These are phyloP conservation scores for Coemansia aciculifera DNA, from an alignment of 192 early-diverging fungal species.

Conservation along the genomic window DNA sequence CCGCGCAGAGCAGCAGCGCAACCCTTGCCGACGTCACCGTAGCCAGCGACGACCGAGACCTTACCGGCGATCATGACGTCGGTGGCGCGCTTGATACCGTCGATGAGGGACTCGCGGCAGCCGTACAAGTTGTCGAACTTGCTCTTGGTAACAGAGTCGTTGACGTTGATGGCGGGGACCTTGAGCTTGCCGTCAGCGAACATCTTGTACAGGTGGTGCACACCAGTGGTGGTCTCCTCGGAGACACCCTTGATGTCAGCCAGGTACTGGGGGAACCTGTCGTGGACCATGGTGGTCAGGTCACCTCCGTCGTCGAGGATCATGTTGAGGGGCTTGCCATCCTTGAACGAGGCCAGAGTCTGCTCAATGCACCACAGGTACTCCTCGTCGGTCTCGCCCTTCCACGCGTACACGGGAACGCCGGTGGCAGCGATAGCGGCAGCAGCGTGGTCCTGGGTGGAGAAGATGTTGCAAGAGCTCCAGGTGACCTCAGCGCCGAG, in stretches of 20 bases:
- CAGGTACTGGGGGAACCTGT: constrained; percentile 90
- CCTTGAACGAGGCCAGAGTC: constrained; percentile 88
- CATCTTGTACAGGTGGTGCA: constrained; percentile 99
- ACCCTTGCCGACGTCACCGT: constrained; percentile 99
- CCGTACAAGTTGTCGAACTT: constrained; percentile 99
- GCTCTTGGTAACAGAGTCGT: constrained; percentile 99
- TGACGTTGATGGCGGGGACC: constrained; percentile 99
- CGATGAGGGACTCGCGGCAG: constrained; percentile 98
- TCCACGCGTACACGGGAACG: constrained; percentile 98
- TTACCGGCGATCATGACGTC: constrained; percentile 99
- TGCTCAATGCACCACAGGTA: constrained; percentile 99
- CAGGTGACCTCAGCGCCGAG: constrained; percentile 94
- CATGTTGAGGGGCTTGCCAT: constrained; percentile 93
- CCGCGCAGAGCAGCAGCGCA: constrained; percentile 96
- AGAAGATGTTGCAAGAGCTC: constrained; percentile 93
- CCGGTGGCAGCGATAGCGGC: constrained; percentile 96
- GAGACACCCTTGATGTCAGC: constrained; percentile 89
- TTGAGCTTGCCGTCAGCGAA: constrained; percentile 94
- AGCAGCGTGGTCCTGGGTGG: constrained; percentile 98
- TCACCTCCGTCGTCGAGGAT: constrained; percentile 99
- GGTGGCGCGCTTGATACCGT: constrained; percentile 99
- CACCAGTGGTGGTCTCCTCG: constrained; percentile 99
- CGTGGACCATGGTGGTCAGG: constrained; percentile 93
- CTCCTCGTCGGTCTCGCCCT: constrained; percentile 99
- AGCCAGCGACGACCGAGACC: constrained; percentile 96